Conservation (phyloP, 2,329 filamentous ascomycete species). For the Fusarium ambrosium region DNA sequence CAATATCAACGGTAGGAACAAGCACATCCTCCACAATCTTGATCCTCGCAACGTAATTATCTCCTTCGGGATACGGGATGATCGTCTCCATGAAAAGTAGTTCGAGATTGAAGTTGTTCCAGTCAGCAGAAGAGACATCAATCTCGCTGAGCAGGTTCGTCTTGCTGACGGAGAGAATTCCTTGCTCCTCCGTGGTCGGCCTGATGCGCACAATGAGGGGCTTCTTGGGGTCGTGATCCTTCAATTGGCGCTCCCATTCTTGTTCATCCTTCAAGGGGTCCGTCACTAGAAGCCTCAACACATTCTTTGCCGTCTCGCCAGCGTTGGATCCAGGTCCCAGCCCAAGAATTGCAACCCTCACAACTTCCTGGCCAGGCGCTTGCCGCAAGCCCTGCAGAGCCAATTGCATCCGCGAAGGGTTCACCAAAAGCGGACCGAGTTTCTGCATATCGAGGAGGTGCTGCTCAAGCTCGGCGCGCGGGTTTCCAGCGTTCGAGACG, state of each 20-base stretch:
- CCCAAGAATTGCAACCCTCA: conserved; percentile 71
- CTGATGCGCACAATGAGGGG: conserved; percentile 74
- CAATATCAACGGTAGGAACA: conserved; percentile 81
- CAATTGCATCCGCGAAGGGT: conserved; percentile 78
- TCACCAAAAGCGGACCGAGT: conserved; percentile 72
- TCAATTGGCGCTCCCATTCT: conserved; percentile 76
- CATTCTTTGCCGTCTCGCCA: conserved; percentile 67
- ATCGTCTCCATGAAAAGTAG: conserved; percentile 69
- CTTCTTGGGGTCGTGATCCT: conserved; percentile 62
- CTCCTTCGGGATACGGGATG: conserved; percentile 51
- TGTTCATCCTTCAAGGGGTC: conserved; percentile 75
- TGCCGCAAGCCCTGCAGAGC: conserved; percentile 75
- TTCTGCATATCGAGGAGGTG: conserved; percentile 72
- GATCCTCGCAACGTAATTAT: conserved; percentile 48
- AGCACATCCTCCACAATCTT: conserved; percentile 75
- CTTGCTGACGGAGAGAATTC: conserved; percentile 48
- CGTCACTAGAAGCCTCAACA: conserved; percentile 78
- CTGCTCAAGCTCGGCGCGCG: conserved; percentile 68
- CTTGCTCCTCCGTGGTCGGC: conserved; percentile 47
- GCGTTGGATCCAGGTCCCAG: conserved; percentile 56
- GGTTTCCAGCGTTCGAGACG: conserved; percentile 47
- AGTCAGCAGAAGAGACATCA: conserved; percentile 71
- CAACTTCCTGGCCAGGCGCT: conserved; percentile 66
- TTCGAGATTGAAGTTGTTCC: conserved; percentile 75
- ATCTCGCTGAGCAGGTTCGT: conserved; percentile 67